These are phyloP conservation scores for Raphanus raphanistrum DNA, from an alignment of 345 rosid genomes.

Conservation along the genomic window DNA sequence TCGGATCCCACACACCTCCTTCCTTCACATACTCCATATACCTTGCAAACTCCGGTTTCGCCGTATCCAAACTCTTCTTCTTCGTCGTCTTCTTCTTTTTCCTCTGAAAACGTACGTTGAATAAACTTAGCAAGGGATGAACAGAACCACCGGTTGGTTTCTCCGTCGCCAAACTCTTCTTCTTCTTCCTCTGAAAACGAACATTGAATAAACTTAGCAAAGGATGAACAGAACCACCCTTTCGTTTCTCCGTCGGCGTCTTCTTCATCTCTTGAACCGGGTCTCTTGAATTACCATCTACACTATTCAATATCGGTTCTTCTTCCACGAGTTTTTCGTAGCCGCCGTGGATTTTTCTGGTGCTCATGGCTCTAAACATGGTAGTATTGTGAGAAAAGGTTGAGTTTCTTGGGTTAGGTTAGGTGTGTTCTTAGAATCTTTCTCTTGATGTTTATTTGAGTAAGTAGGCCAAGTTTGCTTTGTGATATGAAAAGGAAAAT, in stretches of 20 bases:
- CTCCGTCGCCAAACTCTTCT: not conserved
- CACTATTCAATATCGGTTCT: slow-evolving; percentile 34
- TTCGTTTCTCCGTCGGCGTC: slow-evolving; percentile 25
- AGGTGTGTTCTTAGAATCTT: slow-evolving; percentile 26
- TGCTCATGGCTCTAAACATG: slow-evolving; percentile 82
- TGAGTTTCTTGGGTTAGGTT: slow-evolving; percentile 4
- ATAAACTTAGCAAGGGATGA: slow-evolving; percentile 68
- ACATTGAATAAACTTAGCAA: slow-evolving; percentile 54
- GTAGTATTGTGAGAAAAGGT: not conserved
- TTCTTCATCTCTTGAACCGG: slow-evolving; percentile 21
- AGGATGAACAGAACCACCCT: slow-evolving; percentile 57
- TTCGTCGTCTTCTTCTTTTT: slow-evolving; percentile 28
- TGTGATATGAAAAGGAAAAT: slow-evolving; percentile 20
- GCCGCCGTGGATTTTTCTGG: slow-evolving; percentile 42
- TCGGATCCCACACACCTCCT: slow-evolving; percentile 68
- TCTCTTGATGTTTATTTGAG: slow-evolving; percentile 27
- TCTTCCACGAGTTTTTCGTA: slow-evolving; percentile 55
- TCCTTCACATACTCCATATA: slow-evolving; percentile 72
- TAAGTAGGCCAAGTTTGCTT: slow-evolving; percentile 24
- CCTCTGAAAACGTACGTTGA: slow-evolving; percentile 31
- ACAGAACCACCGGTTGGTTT: slow-evolving; percentile 45
- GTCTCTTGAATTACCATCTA: slow-evolving; percentile 31
- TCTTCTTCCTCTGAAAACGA: slow-evolving; percentile 33
- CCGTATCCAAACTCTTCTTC: slow-evolving; percentile 57
- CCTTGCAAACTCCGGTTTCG: slow-evolving; percentile 70